These are phyloP conservation scores for Pseudogymnoascus sp. DNA, from an alignment of 2,329 filamentous ascomycete genomes.

Conservation along the genomic window DNA sequence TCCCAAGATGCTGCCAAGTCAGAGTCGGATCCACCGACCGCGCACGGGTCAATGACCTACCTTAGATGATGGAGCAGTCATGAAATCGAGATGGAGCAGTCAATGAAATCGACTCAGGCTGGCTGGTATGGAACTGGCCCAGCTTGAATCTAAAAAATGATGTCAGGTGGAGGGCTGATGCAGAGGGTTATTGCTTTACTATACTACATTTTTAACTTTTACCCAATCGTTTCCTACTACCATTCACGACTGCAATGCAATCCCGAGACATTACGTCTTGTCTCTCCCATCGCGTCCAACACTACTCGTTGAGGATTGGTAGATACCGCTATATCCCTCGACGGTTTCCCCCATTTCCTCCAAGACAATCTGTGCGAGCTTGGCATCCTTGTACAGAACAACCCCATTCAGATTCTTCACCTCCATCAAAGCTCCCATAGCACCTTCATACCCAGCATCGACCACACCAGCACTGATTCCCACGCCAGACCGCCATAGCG, in stretches of 20 bases:
- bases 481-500: constrained; percentile 36
- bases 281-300: background rate
- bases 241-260: background rate
- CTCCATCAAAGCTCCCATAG: constrained; percentile 26
- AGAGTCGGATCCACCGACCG: background rate
- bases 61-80: background rate
- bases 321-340: constrained; percentile 29
- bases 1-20: background rate
- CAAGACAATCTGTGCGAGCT: constrained; percentile 37
- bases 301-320: constrained; percentile 2
- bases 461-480: constrained; percentile 34
- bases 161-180: background rate
- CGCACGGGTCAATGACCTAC: background rate
- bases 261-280: background rate
- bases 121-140: background rate
- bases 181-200: background rate
- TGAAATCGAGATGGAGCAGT: no score
- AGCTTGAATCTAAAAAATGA: background rate
- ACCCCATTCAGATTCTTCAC: constrained; percentile 30
- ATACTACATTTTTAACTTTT: background rate
- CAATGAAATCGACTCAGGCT: background rate
- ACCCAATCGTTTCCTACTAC: background rate
- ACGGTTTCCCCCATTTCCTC: constrained; percentile 32
- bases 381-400: constrained; percentile 30
- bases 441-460: constrained; percentile 38